Base-by-base conservation (phyloP, 768 basidiomycete genomes). In the Postia placenta region DNA sequence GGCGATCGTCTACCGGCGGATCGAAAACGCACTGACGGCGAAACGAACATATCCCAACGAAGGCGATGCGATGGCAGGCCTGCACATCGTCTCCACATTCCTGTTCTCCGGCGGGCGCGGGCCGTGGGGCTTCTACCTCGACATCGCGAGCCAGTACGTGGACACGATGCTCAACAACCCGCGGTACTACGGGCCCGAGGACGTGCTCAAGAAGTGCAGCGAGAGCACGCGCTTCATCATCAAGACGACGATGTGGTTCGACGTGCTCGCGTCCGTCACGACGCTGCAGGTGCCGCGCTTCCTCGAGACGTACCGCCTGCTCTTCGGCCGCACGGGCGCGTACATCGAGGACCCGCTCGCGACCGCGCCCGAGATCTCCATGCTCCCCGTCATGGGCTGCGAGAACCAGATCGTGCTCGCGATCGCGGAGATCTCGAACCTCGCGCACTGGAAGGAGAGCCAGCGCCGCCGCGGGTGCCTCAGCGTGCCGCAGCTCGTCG, bases 241-340 rank as follows among this genome's bases (percentile, higher is more conserved):
- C 67, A 88, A 88, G 65, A 85, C 88, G 23, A 80, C 85, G 14
- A 81, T 91, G 48, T 92, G 89, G 89, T 89, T 91, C 63, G 89
- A 92, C 62, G 86, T 91, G 28, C 74, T 91, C 45, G 87, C 86
- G 5, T 80, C 83, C 1, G 76, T 84, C 44, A 87, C 87, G n/a
- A 80, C 76, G n/a, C 69, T 74, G 53, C 57, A 73, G 54, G 56
- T 67, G 2, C 87, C 89, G 9, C 69, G 70, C 42, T 82, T 89
- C 63, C 65, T 84, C 33, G 26, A 57, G 2, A 69, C 74, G 36
- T 83, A 87, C 58, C 72, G 75, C 20, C 62, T 64, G 22, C 68
- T 92, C 37, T 91, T 82, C 64, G 64, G 62, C 17, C 76, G 78
- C 20, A 35, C 52, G 38, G 63, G 65, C 17, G 74, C 71, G 40